Evolutionary conservation across 2,329 filamentous ascomycete species (phyloP).

Genomic region (Sporothrix curviconia): DNA sequence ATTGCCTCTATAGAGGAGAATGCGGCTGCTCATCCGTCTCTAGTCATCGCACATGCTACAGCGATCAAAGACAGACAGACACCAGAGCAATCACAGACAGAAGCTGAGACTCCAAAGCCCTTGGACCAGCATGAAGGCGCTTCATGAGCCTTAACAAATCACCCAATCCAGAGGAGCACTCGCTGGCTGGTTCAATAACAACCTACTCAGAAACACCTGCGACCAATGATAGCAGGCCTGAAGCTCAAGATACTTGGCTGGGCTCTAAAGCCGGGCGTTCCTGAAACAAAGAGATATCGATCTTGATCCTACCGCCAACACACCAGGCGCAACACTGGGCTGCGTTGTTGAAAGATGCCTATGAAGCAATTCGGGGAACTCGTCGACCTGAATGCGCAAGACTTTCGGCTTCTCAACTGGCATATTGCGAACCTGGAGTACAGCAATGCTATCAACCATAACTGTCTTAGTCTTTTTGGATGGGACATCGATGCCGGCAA

Average conservation of each 20-base stretch:
- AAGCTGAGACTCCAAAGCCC: too few species aligned
- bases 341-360: slow-evolving; percentile 89
- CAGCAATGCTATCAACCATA: slow-evolving; percentile 85
- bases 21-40: slow-evolving; percentile 36
- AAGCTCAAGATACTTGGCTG: slow-evolving; percentile 80
- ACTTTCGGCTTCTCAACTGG: slow-evolving; percentile 91
- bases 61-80: background rate
- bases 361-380: slow-evolving; percentile 79
- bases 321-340: slow-evolving; percentile 68
- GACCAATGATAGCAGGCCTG: slow-evolving; percentile 64
- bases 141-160: too few species aligned
- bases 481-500: slow-evolving; percentile 99
- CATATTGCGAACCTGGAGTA: slow-evolving; percentile 98
- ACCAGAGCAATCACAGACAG: background rate
- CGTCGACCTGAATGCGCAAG: slow-evolving; percentile 74
- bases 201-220: slow-evolving; percentile 61
- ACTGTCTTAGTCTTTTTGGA: slow-evolving; percentile 76
- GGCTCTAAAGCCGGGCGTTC: slow-evolving; percentile 59
- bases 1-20: slow-evolving; percentile 69
- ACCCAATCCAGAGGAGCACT: too few species aligned
- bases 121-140: too few species aligned
- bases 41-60: background rate
- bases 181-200: slow-evolving; percentile 64
- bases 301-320: slow-evolving; percentile 58
- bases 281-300: slow-evolving; percentile 62